phyloP scores from a whole-genome alignment of 2,329 filamentous ascomycete genomes.

The Verticillium nubilum region DNA sequence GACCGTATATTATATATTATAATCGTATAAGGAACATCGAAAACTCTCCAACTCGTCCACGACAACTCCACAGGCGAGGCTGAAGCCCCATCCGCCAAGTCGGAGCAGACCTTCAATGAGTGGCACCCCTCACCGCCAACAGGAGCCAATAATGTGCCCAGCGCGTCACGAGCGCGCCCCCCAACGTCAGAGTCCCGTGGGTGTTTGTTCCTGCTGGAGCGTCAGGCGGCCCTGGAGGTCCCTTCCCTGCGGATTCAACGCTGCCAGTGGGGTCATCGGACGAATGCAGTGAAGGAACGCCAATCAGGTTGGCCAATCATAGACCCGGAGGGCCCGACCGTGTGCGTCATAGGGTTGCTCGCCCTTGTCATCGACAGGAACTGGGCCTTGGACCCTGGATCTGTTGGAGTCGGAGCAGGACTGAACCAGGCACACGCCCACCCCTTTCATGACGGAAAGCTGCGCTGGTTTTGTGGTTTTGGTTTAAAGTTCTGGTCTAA shows the following conservation, averaged over 20 bases:
- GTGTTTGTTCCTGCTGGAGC: background rate
- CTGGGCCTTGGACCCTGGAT: background rate
- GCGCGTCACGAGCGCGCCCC: no score
- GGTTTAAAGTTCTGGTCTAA: background rate
- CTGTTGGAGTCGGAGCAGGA: background rate
- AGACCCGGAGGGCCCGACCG: background rate
- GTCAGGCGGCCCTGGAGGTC: background rate
- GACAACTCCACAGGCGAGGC: no score
- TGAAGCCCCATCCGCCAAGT: no score
- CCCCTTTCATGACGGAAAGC: background rate
- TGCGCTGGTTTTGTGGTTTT: no score
- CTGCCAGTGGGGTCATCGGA: background rate
- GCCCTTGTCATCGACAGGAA: background rate
- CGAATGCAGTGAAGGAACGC: background rate
- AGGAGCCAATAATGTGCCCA: no score
- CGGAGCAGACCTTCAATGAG: no score
- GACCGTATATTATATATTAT: no score
- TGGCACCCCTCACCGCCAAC: no score
- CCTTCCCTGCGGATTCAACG: background rate
- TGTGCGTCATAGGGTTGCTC: background rate
- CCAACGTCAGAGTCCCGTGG: background rate
- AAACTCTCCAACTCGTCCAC: no score
- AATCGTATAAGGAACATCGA: no score
- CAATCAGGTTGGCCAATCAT: background rate
- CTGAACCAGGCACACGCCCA: background rate